phyloP scores from a whole-genome alignment of 495 filamentous ascomycete species.

The Parachaetomium inaequale region DNA sequence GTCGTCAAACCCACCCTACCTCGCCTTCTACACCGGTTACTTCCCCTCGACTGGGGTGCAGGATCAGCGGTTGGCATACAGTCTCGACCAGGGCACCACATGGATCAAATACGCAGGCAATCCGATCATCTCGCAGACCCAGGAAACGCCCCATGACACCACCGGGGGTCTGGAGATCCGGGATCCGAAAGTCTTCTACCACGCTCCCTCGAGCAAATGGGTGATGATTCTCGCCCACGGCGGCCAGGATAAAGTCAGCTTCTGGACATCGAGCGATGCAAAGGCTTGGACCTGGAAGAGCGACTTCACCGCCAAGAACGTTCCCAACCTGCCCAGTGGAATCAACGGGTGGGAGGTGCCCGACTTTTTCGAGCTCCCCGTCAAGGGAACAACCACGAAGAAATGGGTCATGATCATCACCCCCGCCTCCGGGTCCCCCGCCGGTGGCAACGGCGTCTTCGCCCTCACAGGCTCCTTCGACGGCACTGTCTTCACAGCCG shows the following conservation, averaged over 20 bases:
- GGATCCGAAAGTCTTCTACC: constrained; percentile 6
- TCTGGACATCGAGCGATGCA: constrained; percentile 5
- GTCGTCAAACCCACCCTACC: constrained; percentile 4
- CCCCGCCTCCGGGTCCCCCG: not conserved
- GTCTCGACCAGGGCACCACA: constrained; percentile 1
- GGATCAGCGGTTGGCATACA: constrained; percentile 6
- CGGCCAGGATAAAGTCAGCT: not conserved
- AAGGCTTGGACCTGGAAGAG: constrained; percentile 1
- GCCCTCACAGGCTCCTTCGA: not conserved
- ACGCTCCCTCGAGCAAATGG: not conserved
- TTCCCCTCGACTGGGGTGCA: not conserved
- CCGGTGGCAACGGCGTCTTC: constrained; percentile 2
- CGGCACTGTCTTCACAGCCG: not conserved
- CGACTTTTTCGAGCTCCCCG: not conserved
- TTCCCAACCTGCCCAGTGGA: not conserved
- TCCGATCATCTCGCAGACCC: constrained; percentile 1
- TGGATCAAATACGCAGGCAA: not conserved
- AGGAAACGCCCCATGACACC: not conserved
- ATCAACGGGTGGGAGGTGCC: constrained; percentile 6
- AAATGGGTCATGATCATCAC: constrained; percentile 7
- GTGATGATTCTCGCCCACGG: constrained; percentile 1
- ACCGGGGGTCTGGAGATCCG: not conserved
- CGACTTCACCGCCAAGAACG: not conserved
- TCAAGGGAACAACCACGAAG: not conserved
- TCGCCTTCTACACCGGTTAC: constrained; percentile 3